phyloP scores from a whole-genome alignment of 352 stramenopile species.

The Globisporangium canariense region DNA sequence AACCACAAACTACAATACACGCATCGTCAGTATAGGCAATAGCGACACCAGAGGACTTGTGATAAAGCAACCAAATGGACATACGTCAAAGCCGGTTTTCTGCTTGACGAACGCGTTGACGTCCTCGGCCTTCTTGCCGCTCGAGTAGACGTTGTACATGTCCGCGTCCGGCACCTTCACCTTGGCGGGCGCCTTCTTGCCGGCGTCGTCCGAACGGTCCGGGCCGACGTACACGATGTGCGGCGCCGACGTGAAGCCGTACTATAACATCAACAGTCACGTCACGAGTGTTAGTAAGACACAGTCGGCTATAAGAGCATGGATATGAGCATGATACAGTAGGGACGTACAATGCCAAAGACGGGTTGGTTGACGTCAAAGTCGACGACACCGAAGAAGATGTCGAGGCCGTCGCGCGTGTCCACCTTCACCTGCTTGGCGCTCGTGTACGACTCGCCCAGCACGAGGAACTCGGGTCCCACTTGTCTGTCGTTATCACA shows the following conservation, averaged over 20 bases:
- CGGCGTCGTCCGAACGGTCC: conserved; percentile 49
- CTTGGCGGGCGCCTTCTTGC: conserved; percentile 50
- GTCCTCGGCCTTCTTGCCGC: conserved; percentile 65
- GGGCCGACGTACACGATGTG: conserved; percentile 74
- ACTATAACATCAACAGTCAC: conserved; percentile 23
- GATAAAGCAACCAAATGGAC: neutral
- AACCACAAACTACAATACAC: conserved; percentile 35
- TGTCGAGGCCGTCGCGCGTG: conserved; percentile 69
- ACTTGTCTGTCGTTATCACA: conserved; percentile 34
- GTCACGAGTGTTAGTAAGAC: neutral
- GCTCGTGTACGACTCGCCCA: conserved; percentile 59
- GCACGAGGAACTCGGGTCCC: conserved; percentile 55
- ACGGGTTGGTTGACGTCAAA: conserved; percentile 67
- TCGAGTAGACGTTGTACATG: conserved; percentile 79
- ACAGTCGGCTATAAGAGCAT: neutral
- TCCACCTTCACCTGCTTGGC: conserved; percentile 72
- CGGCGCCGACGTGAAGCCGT: conserved; percentile 76
- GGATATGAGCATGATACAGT: neutral
- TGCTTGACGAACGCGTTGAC: conserved; percentile 74
- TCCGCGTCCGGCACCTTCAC: conserved; percentile 44
- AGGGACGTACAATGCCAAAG: conserved; percentile 49
- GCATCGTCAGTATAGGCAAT: conserved; percentile 2
- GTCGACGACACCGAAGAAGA: conserved; percentile 78
- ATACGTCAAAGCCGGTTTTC: conserved; percentile 80
- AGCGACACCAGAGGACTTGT: neutral